phyloP scores from a whole-genome alignment of 1,139 yeast genomes.

The Suhomyces bribrorum region DNA sequence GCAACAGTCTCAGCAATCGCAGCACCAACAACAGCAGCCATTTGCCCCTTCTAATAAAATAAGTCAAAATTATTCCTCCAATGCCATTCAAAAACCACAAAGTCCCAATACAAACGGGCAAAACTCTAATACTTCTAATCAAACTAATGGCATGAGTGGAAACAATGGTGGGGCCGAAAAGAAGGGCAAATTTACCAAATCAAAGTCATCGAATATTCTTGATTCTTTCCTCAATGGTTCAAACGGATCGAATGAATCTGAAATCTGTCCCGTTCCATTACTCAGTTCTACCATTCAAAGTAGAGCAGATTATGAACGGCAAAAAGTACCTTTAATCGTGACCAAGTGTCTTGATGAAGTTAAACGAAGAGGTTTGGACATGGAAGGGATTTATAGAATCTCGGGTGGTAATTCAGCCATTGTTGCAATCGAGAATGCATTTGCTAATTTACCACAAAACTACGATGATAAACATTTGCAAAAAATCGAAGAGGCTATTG shows the following conservation, averaged over 20 bases:
- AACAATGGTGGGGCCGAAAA: conserved; percentile 6
- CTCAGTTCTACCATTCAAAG: conserved; percentile 56
- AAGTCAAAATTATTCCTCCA: conserved; percentile 18
- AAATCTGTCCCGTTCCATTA: conserved; percentile 27
- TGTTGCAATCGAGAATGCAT: conserved; percentile 53
- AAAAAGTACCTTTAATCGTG: conserved; percentile 67
- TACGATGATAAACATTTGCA: conserved; percentile 41
- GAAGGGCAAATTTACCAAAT: conserved; percentile 34
- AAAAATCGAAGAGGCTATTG: conserved; percentile 47
- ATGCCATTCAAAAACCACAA: conserved; percentile 17
- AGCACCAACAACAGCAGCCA: conserved; percentile 4
- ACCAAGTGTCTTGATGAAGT: conserved; percentile 76
- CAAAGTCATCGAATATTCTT: conserved; percentile 51
- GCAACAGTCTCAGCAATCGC: conserved; percentile 4
- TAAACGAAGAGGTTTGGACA: conserved; percentile 67
- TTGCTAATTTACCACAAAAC: conserved; percentile 32
- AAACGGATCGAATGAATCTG: conserved; percentile 11
- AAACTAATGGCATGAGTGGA: conserved; percentile 7
- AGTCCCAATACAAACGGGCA: conserved; percentile 10
- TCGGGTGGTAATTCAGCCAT: conserved; percentile 86
- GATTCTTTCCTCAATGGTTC: conserved; percentile 36
- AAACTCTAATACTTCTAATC: conserved; percentile 6
- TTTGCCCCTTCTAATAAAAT: conserved; percentile 13
- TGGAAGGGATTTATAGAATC: conserved; percentile 89
- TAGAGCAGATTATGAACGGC: conserved; percentile 61